Percentiles rank a stretch among this genome's conserved stretches.
These are phyloP conservation scores for Filosporella fistucella DNA, from an alignment of 495 filamentous ascomycete genomes.

Conservation along the genomic window DNA sequence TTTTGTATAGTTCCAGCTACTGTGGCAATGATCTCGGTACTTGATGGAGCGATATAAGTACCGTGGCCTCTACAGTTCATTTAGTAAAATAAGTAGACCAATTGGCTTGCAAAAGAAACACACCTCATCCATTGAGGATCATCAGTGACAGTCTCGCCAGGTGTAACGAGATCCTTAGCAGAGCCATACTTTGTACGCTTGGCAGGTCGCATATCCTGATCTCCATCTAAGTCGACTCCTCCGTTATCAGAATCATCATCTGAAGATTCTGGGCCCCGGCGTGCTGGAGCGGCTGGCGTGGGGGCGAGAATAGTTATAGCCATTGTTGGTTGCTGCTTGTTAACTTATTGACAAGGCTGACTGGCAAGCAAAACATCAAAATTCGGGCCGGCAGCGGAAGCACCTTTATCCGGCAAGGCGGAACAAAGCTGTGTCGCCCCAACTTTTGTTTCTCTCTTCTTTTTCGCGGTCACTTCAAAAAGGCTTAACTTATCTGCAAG, in stretches of 20 bases:
- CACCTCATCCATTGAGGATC: constrained; percentile 97
- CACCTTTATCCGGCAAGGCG: no score
- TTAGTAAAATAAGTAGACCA: constrained; percentile 4
- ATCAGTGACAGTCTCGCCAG: constrained; percentile 81
- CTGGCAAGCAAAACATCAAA: no score
- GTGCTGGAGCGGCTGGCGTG: constrained; percentile 33
- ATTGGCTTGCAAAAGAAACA: constrained; percentile 9
- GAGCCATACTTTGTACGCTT: constrained; percentile 29
- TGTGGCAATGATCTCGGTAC: constrained; percentile 72
- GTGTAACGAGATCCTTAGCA: constrained; percentile 64
- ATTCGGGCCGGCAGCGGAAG: no score
- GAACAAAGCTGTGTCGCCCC: no score
- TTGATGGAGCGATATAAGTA: constrained; percentile 58
- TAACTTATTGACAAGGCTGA: no score
- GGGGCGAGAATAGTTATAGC: constrained; percentile 77
- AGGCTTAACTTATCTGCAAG: no score
- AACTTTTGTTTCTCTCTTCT: no score
- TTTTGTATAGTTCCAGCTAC: constrained; percentile 82
- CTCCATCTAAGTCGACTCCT: constrained; percentile 53
- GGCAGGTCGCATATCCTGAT: constrained; percentile 34
- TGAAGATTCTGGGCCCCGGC: constrained; percentile 40
- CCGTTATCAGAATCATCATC: constrained; percentile 31
- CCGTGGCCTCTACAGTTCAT: constrained; percentile 64
- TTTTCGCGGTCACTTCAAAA: no score
- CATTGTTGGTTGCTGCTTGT: constrained; percentile 47